These are phyloP conservation scores for Aspergillus homomorphus DNA, from an alignment of 495 filamentous ascomycete genomes.

Conservation along the genomic window DNA sequence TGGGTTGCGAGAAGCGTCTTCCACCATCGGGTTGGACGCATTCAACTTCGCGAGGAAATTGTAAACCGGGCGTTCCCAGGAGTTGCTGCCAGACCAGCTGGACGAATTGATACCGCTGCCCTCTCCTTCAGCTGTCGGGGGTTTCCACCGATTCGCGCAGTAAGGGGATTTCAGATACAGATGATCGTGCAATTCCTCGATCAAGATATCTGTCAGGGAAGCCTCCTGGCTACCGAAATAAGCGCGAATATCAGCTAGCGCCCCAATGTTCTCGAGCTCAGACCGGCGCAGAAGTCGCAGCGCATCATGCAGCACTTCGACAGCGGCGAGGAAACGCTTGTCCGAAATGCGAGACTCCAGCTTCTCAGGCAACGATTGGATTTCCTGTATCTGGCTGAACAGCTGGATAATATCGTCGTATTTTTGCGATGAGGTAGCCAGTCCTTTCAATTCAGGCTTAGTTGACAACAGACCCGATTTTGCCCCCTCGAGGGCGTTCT, in stretches of 20 bases:
- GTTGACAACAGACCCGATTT: conserved; percentile 79
- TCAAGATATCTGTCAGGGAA: conserved; percentile 85
- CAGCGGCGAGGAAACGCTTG: conserved; percentile 89
- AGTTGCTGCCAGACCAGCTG: conserved; percentile 26
- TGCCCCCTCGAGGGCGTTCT: conserved; percentile 76
- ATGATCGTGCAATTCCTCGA: conserved; percentile 96
- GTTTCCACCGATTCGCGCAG: conserved; percentile 91
- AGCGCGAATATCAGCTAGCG: conserved; percentile 76
- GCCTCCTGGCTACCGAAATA: conserved; percentile 93
- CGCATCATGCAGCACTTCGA: conserved; percentile 86
- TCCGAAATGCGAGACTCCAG: conserved; percentile 92
- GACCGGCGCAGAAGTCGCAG: conserved; percentile 76
- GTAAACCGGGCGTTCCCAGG: conserved; percentile 66
- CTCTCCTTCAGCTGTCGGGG: conserved; percentile 47
- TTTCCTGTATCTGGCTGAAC: conserved; percentile 78
- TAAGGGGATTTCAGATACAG: conserved; percentile 96
- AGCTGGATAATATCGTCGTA: conserved; percentile 90
- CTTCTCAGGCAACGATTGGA: conserved; percentile 87
- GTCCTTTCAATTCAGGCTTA: conserved; percentile 85
- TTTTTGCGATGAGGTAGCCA: conserved; percentile 79
- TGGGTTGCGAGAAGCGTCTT: conserved; percentile 86
- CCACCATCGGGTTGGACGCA: conserved; percentile 64
- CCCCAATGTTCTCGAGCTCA: conserved; percentile 89
- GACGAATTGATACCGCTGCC: conserved; percentile 53
- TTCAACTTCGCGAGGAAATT: conserved; percentile 78